Conservation (phyloP, 2,329 filamentous ascomycete genomes). For the Beauveria pseudobassiana region DNA sequence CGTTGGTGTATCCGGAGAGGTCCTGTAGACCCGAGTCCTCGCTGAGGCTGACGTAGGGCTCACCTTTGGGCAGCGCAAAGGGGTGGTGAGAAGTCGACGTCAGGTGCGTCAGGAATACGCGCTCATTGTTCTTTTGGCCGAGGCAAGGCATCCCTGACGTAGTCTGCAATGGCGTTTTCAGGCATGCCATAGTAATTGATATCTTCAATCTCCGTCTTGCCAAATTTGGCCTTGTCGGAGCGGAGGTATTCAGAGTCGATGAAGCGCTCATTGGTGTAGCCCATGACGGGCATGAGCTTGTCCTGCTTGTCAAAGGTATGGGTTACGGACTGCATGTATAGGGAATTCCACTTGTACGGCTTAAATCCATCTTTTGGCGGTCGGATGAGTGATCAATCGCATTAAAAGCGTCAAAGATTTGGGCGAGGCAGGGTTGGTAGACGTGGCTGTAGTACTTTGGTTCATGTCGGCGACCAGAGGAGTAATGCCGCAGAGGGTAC, state of each 20-base stretch:
- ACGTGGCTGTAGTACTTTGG: constrained; percentile 31
- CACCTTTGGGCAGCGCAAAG: constrained; percentile 23
- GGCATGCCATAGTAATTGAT: constrained; percentile 29
- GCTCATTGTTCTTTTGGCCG: constrained; percentile 23
- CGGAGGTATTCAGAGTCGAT: constrained; percentile 24
- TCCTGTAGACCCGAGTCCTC: constrained; percentile 21
- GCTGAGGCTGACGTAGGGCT: constrained; percentile 20
- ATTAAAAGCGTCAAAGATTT: constrained; percentile 29
- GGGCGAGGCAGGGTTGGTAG: constrained; percentile 38
- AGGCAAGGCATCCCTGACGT: constrained; percentile 24
- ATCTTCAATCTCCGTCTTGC: constrained; percentile 21
- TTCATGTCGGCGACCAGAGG: constrained; percentile 36
- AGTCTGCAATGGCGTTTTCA: constrained; percentile 24
- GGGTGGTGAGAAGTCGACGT: constrained; percentile 30
- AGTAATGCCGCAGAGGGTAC: constrained; percentile 33
- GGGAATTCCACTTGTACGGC: constrained; percentile 24
- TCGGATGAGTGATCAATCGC: constrained; percentile 13
- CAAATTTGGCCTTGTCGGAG: constrained; percentile 22
- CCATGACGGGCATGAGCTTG: constrained; percentile 23
- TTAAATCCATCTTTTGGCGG: constrained; percentile 16
- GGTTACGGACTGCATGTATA: constrained; percentile 27
- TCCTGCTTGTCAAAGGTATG: constrained; percentile 27
- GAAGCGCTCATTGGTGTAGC: constrained; percentile 21
- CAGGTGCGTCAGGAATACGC: constrained; percentile 27
- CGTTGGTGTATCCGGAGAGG: constrained; percentile 27